Conservation (phyloP, 2,329 filamentous ascomycete genomes). For the Neospermospora avenae region DNA sequence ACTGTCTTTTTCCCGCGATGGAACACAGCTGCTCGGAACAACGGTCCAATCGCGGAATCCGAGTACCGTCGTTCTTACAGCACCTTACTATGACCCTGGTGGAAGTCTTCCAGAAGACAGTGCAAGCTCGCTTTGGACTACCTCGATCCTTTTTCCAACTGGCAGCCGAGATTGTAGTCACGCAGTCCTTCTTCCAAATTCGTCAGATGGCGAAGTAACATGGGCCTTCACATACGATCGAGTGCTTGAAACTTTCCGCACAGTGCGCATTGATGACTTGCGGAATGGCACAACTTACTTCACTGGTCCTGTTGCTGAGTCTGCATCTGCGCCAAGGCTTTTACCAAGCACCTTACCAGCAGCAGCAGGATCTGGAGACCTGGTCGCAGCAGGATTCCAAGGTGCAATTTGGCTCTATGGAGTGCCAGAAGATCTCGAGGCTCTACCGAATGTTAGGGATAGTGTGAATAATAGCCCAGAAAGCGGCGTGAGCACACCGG, state of each 20-base stretch:
- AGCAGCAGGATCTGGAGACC: slow-evolving; percentile 64
- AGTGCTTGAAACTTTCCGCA: slow-evolving; percentile 73
- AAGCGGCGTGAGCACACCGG: slow-evolving; percentile 30
- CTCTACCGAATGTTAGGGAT: slow-evolving; percentile 45
- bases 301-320: slow-evolving; percentile 60
- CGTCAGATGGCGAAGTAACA: slow-evolving; percentile 56
- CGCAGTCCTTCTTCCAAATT: slow-evolving; percentile 57
- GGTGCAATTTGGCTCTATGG: slow-evolving; percentile 78
- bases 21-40: slow-evolving; percentile 74
- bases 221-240: slow-evolving; percentile 79
- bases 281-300: slow-evolving; percentile 78
- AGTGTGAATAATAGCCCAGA: slow-evolving; percentile 33
- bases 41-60: slow-evolving; percentile 62
- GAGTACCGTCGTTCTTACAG: slow-evolving; percentile 72
- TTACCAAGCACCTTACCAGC: slow-evolving; percentile 67
- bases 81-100: slow-evolving; percentile 74
- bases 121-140: slow-evolving; percentile 77
- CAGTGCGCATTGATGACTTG: slow-evolving; percentile 71
- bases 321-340: slow-evolving; percentile 53
- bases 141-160: slow-evolving; percentile 80
- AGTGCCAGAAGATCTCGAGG: slow-evolving; percentile 68
- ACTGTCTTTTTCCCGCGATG: slow-evolving; percentile 72
- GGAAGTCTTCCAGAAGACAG: slow-evolving; percentile 63
- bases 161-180: slow-evolving; percentile 77
- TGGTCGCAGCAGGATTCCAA: slow-evolving; percentile 71